phyloP scores from a whole-genome alignment of 192 early-diverging fungal species.

The Backusella tarrabulga region DNA sequence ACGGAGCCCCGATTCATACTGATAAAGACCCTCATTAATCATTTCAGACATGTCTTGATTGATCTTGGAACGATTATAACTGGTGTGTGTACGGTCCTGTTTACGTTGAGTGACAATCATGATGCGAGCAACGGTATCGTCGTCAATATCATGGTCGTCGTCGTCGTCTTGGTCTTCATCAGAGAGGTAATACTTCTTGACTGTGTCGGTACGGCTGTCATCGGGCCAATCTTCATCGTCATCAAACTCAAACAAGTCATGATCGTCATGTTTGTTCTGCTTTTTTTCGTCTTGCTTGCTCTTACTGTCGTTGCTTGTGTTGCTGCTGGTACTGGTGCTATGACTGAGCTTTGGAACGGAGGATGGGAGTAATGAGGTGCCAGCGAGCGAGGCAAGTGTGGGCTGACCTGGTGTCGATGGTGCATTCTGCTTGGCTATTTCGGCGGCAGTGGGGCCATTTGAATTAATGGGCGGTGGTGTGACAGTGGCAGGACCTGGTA shows the following conservation, averaged over 20 bases:
- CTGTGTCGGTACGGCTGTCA: conserved; percentile 39
- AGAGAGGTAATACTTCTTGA: conserved; percentile 45
- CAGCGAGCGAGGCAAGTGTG: neutral
- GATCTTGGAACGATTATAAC: conserved; percentile 75
- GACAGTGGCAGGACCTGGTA: neutral
- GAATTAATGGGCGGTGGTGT: neutral
- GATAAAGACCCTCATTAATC: conserved; percentile 92
- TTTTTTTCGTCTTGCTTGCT: neutral
- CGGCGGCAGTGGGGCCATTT: neutral
- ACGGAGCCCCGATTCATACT: conserved; percentile 73
- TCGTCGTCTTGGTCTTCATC: conserved; percentile 58
- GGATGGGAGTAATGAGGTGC: neutral
- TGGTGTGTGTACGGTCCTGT: conserved; percentile 68
- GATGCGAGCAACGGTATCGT: conserved; percentile 83
- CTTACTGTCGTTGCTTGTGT: neutral
- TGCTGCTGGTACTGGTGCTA: neutral
- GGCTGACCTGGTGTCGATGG: neutral
- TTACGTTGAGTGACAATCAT: conserved; percentile 89
- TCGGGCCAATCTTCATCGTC: conserved; percentile 79
- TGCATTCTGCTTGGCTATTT: neutral
- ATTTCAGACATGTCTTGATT: conserved; percentile 85
- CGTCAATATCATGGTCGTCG: conserved; percentile 78
- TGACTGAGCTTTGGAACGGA: neutral
- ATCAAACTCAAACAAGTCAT: conserved; percentile 63
- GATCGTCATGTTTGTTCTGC: conserved; percentile 46